Percentiles rank a stretch among this genome's conserved stretches.
phyloP scores from a whole-genome alignment of 805 yeast species.

The Yarrowia sp. region DNA sequence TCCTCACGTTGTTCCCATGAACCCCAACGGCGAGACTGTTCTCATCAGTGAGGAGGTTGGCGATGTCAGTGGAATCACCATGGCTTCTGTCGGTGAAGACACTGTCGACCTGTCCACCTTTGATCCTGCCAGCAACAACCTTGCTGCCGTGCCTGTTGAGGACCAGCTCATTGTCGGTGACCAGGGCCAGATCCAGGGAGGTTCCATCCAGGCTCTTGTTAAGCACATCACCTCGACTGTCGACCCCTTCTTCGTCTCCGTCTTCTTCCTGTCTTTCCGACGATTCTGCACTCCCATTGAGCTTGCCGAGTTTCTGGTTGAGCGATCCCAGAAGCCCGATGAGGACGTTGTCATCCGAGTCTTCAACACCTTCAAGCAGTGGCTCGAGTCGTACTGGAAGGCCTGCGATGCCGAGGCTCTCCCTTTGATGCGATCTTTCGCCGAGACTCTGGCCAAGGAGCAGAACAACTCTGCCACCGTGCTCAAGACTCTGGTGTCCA shows the following conservation, averaged over 20 bases:
- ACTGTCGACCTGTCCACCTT: conserved; percentile 22
- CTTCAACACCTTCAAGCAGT: conserved; percentile 71
- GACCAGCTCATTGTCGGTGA: conserved; percentile 39
- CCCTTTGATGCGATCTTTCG: conserved; percentile 40
- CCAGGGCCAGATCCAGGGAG: conserved; percentile 49
- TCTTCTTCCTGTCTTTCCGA: conserved; percentile 79
- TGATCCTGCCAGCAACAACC: conserved; percentile 8
- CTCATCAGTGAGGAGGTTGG: conserved; percentile 28
- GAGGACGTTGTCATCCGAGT: conserved; percentile 58
- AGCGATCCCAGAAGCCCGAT: conserved; percentile 51
- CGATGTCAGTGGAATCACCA: conserved; percentile 20
- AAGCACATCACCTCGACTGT: conserved; percentile 50
- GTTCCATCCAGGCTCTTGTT: conserved; percentile 48
- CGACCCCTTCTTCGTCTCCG: conserved; percentile 69
- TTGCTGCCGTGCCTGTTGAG: conserved; percentile 19
- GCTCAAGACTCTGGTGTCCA: conserved; percentile 18
- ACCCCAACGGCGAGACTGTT: background rate
- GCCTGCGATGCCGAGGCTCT: conserved; percentile 31
- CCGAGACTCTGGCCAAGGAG: conserved; percentile 30
- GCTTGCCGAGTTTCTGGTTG: conserved; percentile 69
- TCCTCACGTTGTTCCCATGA: conserved; percentile 2
- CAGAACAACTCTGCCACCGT: conserved; percentile 30
- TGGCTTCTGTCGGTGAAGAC: conserved; percentile 1
- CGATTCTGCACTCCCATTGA: conserved; percentile 72
- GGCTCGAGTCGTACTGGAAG: conserved; percentile 94